Conservation (phyloP, 2,329 filamentous ascomycete species). For the Fusarium xyrophilum region DNA sequence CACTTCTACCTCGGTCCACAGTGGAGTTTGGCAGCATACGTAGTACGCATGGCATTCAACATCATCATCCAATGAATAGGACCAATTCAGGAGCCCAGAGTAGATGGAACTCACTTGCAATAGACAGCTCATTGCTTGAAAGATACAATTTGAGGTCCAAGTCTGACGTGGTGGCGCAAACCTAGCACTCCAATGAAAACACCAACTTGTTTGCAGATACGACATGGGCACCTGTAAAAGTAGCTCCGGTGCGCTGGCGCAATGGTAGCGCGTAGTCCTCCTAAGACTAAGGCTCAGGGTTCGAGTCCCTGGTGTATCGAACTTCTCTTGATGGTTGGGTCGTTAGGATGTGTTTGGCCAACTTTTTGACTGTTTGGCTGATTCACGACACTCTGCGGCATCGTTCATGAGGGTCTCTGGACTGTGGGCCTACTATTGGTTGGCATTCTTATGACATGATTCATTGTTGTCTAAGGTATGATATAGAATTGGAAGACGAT, state of each 20-base stretch:
- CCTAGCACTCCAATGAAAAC: background rate
- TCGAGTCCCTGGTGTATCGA: constrained; percentile 50
- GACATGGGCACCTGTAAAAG: background rate
- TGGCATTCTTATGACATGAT: background rate
- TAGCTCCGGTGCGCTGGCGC: constrained; percentile 45
- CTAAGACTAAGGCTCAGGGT: constrained; percentile 52
- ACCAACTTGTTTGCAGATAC: background rate
- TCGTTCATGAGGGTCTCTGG: background rate
- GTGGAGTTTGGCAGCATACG: background rate
- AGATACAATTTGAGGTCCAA: rapidly evolving
- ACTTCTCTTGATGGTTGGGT: background rate
- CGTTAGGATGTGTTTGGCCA: background rate
- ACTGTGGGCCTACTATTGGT: rapidly evolving
- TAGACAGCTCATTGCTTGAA: rapidly evolving
- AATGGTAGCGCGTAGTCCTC: constrained; percentile 52
- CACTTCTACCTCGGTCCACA: background rate
- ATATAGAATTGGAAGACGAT: rapidly evolving
- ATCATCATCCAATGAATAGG: too few species aligned
- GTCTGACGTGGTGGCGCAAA: background rate
- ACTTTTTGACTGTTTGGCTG: background rate
- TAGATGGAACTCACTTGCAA: rapidly evolving
- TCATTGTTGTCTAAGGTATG: too few species aligned
- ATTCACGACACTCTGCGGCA: background rate
- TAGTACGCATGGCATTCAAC: background rate
- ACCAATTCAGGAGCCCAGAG: rapidly evolving